Evolutionary conservation across 2,329 filamentous ascomycete species (phyloP).

Genomic region (Pseudogymnoascus sp.): DNA sequence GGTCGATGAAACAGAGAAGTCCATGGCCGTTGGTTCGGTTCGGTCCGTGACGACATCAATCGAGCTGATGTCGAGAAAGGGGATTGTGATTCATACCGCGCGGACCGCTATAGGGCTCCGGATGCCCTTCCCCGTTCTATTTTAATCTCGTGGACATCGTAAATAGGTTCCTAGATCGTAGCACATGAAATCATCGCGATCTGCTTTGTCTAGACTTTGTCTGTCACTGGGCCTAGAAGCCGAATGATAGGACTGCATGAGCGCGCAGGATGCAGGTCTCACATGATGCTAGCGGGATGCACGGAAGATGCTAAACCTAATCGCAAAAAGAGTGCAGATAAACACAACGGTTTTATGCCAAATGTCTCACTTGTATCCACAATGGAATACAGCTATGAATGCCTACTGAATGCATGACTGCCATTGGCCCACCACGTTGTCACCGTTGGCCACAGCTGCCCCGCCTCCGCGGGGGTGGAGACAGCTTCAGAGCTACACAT

Average conservation of each 20-base stretch:
- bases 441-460: neutral
- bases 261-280: neutral
- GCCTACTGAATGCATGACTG: neutral
- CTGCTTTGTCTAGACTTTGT: neutral
- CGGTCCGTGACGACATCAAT: constrained; percentile 1
- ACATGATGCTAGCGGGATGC: neutral
- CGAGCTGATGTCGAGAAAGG: neutral
- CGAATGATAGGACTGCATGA: neutral
- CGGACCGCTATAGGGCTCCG: neutral
- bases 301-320: neutral
- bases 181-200: neutral
- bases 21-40: neutral
- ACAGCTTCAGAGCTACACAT: neutral
- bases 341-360: constrained; percentile 6
- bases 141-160: neutral
- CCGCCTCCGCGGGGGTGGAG: neutral
- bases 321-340: neutral
- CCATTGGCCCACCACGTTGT: neutral
- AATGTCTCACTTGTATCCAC: neutral
- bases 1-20: neutral
- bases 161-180: neutral
- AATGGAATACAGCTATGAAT: neutral
- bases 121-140: neutral
- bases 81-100: constrained; percentile 8
- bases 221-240: neutral